phyloP scores from a whole-genome alignment of 805 yeast species.

The Wickerhamiella dianesei region DNA sequence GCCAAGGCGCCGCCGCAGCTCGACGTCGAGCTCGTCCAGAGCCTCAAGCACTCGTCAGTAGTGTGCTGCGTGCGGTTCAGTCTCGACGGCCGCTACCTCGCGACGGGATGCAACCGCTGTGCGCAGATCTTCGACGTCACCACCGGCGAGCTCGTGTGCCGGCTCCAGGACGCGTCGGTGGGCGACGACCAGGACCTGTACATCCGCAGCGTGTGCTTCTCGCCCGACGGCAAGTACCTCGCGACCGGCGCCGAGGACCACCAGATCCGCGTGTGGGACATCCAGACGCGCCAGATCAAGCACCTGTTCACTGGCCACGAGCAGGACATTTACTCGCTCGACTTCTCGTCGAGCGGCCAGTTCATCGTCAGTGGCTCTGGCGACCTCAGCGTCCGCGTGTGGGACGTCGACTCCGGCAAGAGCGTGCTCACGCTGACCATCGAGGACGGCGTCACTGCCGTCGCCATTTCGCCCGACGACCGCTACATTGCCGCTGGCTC shows the following conservation, averaged over 20 bases:
- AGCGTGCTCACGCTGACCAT: conserved; percentile 78
- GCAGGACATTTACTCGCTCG: conserved; percentile 92
- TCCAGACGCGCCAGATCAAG: conserved; percentile 71
- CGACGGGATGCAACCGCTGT: conserved; percentile 93
- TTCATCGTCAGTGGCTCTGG: conserved; percentile 92
- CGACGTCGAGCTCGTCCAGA: conserved; percentile 79
- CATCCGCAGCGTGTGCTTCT: conserved; percentile 89
- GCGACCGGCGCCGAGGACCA: conserved; percentile 82
- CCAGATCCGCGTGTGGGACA: conserved; percentile 88
- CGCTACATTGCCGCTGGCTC: conserved; percentile 92
- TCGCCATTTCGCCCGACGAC: conserved; percentile 93
- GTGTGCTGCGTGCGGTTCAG: conserved; percentile 94
- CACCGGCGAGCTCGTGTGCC: conserved; percentile 79
- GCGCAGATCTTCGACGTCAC: conserved; percentile 90
- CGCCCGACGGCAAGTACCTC: conserved; percentile 84
- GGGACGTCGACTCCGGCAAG: conserved; percentile 87
- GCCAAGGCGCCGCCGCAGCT: conserved; percentile 64
- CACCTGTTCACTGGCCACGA: conserved; percentile 80
- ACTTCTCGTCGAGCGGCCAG: conserved; percentile 87
- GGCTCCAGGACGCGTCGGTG: conserved; percentile 68
- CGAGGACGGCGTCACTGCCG: conserved; percentile 97
- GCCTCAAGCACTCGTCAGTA: conserved; percentile 84
- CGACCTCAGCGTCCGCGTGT: conserved; percentile 87
- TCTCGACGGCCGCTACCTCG: conserved; percentile 79
- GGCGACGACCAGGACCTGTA: conserved; percentile 71